Percentiles rank a stretch among this genome's conserved stretches.
phyloP scores from a whole-genome alignment of 2,329 filamentous ascomycete species.

The Alternaria triticina region DNA sequence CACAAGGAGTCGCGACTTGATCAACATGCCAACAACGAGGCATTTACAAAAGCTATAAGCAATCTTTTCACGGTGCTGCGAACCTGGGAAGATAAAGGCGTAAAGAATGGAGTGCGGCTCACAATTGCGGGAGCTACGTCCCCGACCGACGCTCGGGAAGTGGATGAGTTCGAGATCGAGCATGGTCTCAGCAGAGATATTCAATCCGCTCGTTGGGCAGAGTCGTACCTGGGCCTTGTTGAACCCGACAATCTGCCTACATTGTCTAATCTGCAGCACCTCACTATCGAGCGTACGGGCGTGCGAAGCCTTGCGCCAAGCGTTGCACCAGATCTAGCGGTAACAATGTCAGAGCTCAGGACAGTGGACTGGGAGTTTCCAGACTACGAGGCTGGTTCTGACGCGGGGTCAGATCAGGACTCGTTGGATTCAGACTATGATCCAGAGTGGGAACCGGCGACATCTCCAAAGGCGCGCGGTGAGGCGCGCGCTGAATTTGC shows the following conservation, averaged over 20 bases:
- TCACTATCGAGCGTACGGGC: background rate
- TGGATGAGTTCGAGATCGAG: slow-evolving; percentile 5
- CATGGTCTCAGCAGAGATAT: slow-evolving; percentile 1
- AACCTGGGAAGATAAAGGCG: slow-evolving; percentile 10
- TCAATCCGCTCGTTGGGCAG: background rate
- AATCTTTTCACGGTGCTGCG: slow-evolving; percentile 2
- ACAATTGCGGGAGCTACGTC: background rate
- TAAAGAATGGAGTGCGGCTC: slow-evolving; percentile 4
- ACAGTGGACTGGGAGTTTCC: slow-evolving; percentile 5
- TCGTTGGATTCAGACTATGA: slow-evolving; percentile 4
- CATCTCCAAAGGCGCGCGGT: slow-evolving; percentile 2
- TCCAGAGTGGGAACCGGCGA: background rate
- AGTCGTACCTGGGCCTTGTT: slow-evolving; percentile 1
- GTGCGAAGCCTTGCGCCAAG: slow-evolving; percentile 5
- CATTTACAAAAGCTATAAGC: slow-evolving; percentile 4
- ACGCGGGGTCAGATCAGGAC: slow-evolving; percentile 3
- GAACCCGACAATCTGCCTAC: background rate
- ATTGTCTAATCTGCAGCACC: slow-evolving; percentile 8
- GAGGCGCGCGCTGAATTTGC: slow-evolving; percentile 2
- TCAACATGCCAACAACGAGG: background rate
- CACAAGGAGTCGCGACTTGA: slow-evolving; percentile 4
- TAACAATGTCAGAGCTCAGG: slow-evolving; percentile 1
- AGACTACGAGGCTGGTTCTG: slow-evolving; percentile 3
- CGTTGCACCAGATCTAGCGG: slow-evolving; percentile 2
- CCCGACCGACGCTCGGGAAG: slow-evolving; percentile 5